These are phyloP conservation scores for Colletotrichum salicis DNA, from an alignment of 2,329 filamentous ascomycete genomes.

Conservation along the genomic window DNA sequence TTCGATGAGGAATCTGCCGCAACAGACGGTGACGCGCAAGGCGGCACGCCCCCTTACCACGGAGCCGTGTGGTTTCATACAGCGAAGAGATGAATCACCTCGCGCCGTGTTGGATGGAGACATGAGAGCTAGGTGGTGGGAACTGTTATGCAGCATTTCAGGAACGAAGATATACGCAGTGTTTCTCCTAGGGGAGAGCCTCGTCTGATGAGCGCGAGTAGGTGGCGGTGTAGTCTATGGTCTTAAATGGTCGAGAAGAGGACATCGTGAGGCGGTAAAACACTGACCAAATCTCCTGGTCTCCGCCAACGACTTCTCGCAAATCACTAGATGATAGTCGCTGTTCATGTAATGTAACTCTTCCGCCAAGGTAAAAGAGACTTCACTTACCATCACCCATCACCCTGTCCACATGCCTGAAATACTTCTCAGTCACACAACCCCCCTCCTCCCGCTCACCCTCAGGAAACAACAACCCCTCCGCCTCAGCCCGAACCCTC, in stretches of 20 bases:
- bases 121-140: background rate
- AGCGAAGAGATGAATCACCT: background rate
- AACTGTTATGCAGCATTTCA: background rate
- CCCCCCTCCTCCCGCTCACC: background rate
- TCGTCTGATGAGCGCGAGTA: no score
- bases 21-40: background rate
- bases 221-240: no score
- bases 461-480: background rate
- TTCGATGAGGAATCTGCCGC: background rate
- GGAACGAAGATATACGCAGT: background rate
- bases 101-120: background rate
- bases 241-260: no score
- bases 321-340: background rate
- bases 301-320: background rate
- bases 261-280: background rate
- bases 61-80: background rate
- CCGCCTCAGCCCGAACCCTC: constrained; percentile 12
- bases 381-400: background rate
- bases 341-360: background rate
- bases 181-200: no score
- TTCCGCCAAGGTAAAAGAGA: background rate
- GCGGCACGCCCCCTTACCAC: background rate
- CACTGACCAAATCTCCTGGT: no score
- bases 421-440: background rate
- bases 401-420: constrained; percentile 17